Evolutionary conservation across 345 rosid species (phyloP), one percentile per base, ranked within the genome.

Genomic region (Kernera saxatilis): DNA sequence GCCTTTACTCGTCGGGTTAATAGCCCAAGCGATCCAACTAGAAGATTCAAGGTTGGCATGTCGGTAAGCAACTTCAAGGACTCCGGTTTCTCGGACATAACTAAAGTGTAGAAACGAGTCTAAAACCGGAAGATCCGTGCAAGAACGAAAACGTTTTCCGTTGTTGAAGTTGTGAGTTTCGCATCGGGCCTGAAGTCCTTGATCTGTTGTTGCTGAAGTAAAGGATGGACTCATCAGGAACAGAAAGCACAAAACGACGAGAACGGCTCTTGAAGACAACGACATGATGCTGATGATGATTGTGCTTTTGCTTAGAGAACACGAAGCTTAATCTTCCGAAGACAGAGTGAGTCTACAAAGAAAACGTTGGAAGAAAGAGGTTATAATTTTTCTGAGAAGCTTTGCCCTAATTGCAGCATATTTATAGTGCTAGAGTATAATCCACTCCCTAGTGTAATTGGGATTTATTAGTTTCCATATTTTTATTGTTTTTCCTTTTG

Each of bases 61-160:
- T 27, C 96, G 82, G 75, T 84, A 88, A 0, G 93, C 93, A 2
- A 86, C 30, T 1, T 83, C 83, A 6, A 80, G 84, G 5, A 78
- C 63, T 49, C 26, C 54, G 18, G 78, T 78, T 10, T 83, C 64
- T n/a, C 52, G 26, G 26, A 73, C 8, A 64, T 79, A 82, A 46
- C 46, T 85, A 81, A 90, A 90, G 83, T 88, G 87, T 59, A 90
- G 81, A 71, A 5, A 84, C 10, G 88, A 80, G 69, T 52, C 84
- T 64, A 87, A 64, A 8, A 55, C 77, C 1, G 85, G 69, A 23
- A 90, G 93, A 52, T 69, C 78, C 3, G 2, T 54, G 77, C 96
- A 90, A 13, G 36, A 37, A 33, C 48, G n/a, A 48, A 55, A 87
- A 3, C 8, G n/a, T 8, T 14, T 75, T 71, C 55, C 84, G 63